A percentile compares a stretch with the other conserved stretches of the same genome.
These are phyloP conservation scores for Brettanomyces sp. DNA, from an alignment of 805 yeast genomes.

Conservation along the genomic window DNA sequence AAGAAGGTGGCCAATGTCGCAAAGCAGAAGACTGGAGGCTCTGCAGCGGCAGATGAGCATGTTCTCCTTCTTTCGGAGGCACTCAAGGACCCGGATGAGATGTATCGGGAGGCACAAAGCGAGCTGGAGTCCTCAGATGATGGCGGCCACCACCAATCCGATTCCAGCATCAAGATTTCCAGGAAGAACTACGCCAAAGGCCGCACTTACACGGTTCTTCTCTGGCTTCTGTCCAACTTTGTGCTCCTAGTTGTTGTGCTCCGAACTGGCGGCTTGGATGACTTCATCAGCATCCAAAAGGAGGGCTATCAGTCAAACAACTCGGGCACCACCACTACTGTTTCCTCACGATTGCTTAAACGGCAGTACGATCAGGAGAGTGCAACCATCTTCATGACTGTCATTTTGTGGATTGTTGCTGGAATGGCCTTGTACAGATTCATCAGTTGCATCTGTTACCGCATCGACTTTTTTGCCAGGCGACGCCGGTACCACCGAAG, in stretches of 20 bases:
- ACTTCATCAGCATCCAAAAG: constrained; percentile 16
- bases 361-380: constrained; percentile 13
- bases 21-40: constrained; percentile 7
- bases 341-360: constrained; percentile 3
- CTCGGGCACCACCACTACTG: constrained; percentile 4
- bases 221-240: constrained; percentile 82
- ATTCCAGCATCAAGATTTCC: constrained; percentile 12
- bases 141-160: constrained; percentile 29
- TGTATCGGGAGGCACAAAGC: constrained; percentile 17
- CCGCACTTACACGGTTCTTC: constrained; percentile 76
- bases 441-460: constrained; percentile 56
- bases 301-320: constrained; percentile 12
- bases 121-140: constrained; percentile 31
- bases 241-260: constrained; percentile 71
- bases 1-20: constrained; percentile 46
- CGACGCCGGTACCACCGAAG: constrained; percentile 14
- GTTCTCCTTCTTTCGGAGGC: constrained; percentile 21
- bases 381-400: constrained; percentile 55
- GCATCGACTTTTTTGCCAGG: constrained; percentile 14
- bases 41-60: constrained; percentile 9
- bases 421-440: constrained; percentile 74
- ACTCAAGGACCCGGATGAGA: constrained; percentile 21
- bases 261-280: constrained; percentile 69
- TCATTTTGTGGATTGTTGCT: constrained; percentile 88
- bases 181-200: constrained; percentile 78